Evolutionary conservation across 768 basidiomycete species (phyloP).

Genomic region (Obba rivulosa): DNA sequence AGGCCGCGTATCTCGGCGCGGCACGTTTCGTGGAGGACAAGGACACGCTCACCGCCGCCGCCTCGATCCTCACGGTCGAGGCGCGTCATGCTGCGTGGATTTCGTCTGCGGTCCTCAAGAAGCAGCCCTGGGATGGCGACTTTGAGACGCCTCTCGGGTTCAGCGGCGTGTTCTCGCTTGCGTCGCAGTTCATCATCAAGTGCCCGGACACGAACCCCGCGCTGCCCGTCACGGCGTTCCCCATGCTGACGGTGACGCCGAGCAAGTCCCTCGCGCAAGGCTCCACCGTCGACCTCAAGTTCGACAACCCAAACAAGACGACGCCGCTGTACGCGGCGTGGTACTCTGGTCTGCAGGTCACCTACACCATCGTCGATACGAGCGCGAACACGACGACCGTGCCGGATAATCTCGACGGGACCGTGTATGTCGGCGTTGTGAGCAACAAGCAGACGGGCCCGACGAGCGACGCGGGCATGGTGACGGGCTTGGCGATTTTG

Average conservation of each 20-base stretch:
- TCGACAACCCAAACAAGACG: background rate
- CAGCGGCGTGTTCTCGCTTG: constrained; percentile 42
- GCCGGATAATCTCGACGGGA: constrained; percentile 40
- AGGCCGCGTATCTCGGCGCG: constrained; percentile 56
- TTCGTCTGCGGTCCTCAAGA: constrained; percentile 32
- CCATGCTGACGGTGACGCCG: constrained; percentile 29
- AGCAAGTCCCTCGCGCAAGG: constrained; percentile 27
- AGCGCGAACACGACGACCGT: constrained; percentile 27
- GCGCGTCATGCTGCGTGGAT: constrained; percentile 50
- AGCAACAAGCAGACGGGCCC: constrained; percentile 29
- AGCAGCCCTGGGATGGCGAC: constrained; percentile 40
- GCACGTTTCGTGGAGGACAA: constrained; percentile 35
- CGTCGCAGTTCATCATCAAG: constrained; percentile 38
- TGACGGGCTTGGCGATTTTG: constrained; percentile 51
- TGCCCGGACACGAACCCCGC: constrained; percentile 46
- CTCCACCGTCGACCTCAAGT: constrained; percentile 11
- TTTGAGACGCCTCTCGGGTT: constrained; percentile 32
- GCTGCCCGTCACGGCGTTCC: constrained; percentile 46
- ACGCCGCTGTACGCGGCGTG: constrained; percentile 38
- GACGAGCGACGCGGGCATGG: constrained; percentile 32
- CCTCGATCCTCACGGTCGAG: constrained; percentile 50
- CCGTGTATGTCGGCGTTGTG: constrained; percentile 44
- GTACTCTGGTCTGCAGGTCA: constrained; percentile 39
- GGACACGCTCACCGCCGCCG: constrained; percentile 48
- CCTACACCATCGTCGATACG: constrained; percentile 32